Evolutionary conservation across 805 yeast genomes (phyloP), one percentile per base, ranked within the genome.

Genomic region (Myxozyma monticola): DNA sequence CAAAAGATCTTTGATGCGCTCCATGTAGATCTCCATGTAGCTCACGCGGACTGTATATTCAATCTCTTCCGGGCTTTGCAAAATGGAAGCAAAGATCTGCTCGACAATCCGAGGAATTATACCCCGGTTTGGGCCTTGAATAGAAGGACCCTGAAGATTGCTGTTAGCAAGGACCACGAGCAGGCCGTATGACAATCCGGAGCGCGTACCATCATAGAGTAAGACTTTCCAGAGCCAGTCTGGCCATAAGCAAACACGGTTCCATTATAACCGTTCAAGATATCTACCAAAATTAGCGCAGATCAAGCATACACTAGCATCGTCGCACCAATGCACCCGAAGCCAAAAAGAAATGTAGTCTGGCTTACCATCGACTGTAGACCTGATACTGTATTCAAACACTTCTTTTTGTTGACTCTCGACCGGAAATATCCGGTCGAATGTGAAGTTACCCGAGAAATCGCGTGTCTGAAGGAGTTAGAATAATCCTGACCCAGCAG

Each of bases 21-120:
- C 96, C 75, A 85, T 78, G 66, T 86, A 85, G 10, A 90, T 81
- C 62, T 90, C 96, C 81, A 87, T 75, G 57, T 81, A 83, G 12
- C 88, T 81, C 0, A 86, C 83, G 3, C 80, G 78, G 9, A 88
- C 82, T 0, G 80, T 78, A 61, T 76, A 83, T 59, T 85, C 89
- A 8, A 78, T 71, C 15, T 79, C 78, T 3, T 68, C 55, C n/a
- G 71, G 67, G 3, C 79, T 68, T 18, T 68, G 60, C 31, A 71
- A 66, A 12, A 85, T 82, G 35, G 71, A 71, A 15, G 73, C 69
- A 62, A 88, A 89, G 4, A 89, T 71, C 49, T 76, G 76, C 43
- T 83, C 83, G 15, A 85, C 75, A 14, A 86, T 78, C 29, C 93
- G 72, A 0, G 95, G 95, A 15, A 85, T 81, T 22, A 85, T 71